Base-by-base conservation (phyloP, 768 basidiomycete genomes). In the Cystofilobasidium capitatum region DNA sequence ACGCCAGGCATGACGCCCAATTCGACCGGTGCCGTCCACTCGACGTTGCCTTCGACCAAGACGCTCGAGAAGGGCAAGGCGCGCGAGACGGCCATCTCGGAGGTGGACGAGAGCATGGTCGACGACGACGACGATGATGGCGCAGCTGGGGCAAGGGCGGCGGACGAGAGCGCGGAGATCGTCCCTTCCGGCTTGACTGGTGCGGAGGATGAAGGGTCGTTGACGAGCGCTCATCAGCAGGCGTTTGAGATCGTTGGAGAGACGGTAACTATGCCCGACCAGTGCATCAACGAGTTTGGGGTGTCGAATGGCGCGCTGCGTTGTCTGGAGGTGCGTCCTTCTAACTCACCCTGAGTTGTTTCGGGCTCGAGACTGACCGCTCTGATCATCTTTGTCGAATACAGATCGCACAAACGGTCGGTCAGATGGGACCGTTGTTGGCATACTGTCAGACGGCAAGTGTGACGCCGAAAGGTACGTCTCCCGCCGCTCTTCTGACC, bases 1-100 rank as follows among this genome's bases (percentile, higher is more conserved):
- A 66, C 65, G 47, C 65, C 65, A 20, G 49, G 42, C n/a, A 66
- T 66, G 65, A 66, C 65, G 42, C 65, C 65, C 26, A 64, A 44
- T 12, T 55, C 51, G 51, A 57, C 49, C 4, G 29, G 37, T 17
- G 39, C n/a, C 14, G 35, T 31, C 20, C 24, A 36, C 16, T n/a
- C 22, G 2, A 49, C 44, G 9, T n/a, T 55, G 20, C 26, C 39
- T 12, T 17, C 55, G 40, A 12, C 31, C 8, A 51, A 42, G 29
- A 36, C n/a, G 64, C 20, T 26, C 26, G 29, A 36, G 39, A 62
- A 55, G 42, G 51, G 61, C 22, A 68, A 68, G 51, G 66, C 40
- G 29, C 44, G 54, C 45, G 62, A 64, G 51, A 29, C 17, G 36
- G 62, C 45, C 6, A 24, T 54, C 29, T 45, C 31, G 36, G 59